These are phyloP conservation scores for Penicillium thymicola DNA, from an alignment of 2,329 filamentous ascomycete genomes.

Conservation along the genomic window DNA sequence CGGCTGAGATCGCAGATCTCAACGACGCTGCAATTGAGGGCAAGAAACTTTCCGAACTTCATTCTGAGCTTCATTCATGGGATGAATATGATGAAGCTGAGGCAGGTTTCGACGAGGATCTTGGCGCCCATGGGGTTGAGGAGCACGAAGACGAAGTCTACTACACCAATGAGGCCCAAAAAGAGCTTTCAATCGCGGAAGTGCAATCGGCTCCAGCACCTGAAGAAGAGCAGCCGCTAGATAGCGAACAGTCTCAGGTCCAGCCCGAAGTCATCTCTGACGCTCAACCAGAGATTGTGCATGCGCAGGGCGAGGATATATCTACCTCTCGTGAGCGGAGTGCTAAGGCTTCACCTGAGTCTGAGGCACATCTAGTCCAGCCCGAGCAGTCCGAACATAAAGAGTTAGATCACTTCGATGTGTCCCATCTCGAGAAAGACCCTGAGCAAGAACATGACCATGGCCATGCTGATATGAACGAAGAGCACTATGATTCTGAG, in stretches of 20 bases:
- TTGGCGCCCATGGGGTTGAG: constrained; percentile 12
- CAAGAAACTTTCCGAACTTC: constrained; percentile 54
- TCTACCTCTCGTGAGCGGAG: background rate
- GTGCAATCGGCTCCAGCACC: background rate
- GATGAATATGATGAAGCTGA: constrained; percentile 52
- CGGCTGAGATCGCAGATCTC: constrained; percentile 52
- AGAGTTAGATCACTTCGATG: background rate
- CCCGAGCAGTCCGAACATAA: background rate
- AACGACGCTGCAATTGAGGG: constrained; percentile 53
- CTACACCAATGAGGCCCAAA: constrained; percentile 2
- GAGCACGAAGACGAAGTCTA: constrained; percentile 16
- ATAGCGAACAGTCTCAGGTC: background rate
- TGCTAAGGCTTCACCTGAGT: background rate
- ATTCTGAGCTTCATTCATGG: constrained; percentile 41
- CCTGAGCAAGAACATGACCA: constrained; percentile 12
- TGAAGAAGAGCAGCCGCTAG: background rate
- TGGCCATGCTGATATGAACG: constrained; percentile 9
- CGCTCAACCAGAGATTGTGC: background rate
- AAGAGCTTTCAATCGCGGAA: constrained; percentile 7
- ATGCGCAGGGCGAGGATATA: background rate
- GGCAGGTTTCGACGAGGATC: constrained; percentile 17
- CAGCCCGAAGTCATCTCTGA: background rate
- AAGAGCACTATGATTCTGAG: constrained; percentile 28
- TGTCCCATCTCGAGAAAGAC: constrained; percentile 12
- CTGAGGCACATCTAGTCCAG: background rate